These are phyloP conservation scores for Albizia julibrissin DNA, from an alignment of 306 rosid species.

Conservation along the genomic window DNA sequence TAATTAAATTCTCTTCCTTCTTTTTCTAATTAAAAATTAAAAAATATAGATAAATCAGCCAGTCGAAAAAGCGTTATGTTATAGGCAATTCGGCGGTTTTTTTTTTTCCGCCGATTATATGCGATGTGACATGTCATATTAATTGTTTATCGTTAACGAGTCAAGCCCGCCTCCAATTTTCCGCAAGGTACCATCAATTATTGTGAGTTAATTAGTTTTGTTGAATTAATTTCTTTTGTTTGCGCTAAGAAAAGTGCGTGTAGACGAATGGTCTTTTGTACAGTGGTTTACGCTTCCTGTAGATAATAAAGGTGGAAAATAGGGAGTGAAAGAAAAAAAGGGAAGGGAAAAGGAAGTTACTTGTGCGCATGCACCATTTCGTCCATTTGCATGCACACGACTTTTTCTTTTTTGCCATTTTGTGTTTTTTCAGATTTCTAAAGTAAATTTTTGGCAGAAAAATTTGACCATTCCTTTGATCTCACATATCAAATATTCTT, in stretches of 20 bases:
- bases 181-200: background rate
- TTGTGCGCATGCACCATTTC: constrained; percentile 20
- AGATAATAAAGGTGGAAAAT: background rate
- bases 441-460: constrained; percentile 27
- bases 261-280: background rate
- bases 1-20: background rate
- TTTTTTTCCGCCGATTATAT: constrained; percentile 16
- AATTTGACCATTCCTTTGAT: constrained; percentile 38
- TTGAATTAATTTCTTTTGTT: background rate
- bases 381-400: constrained; percentile 30
- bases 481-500: constrained; percentile 41
- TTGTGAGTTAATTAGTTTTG: background rate
- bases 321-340: too few relatives aligned
- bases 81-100: background rate
- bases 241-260: constrained; percentile 25
- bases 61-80: background rate
- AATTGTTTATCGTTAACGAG: background rate
- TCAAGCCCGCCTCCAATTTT: background rate
- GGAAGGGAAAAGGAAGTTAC: background rate
- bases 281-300: constrained; percentile 3
- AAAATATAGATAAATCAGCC: background rate
- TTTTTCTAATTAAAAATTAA: too few relatives aligned
- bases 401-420: constrained; percentile 19
- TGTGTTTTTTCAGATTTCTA: constrained; percentile 18
- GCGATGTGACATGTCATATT: background rate